Conservation (phyloP, 345 rosid species). For the Acer campestre region DNA sequence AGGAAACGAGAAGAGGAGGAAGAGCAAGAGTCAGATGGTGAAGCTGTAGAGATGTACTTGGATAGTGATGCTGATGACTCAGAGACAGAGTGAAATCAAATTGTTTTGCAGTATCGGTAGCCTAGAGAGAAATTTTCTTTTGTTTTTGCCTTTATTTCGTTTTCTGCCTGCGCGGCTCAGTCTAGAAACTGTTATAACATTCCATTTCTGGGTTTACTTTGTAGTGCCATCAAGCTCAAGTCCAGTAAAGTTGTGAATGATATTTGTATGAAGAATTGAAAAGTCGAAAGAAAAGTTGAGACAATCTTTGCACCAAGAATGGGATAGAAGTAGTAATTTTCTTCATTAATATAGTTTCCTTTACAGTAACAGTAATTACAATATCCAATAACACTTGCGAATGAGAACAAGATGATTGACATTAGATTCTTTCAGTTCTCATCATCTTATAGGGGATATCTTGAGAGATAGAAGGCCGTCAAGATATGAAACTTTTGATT, state of each 20-base stretch:
- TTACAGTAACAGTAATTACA: not conserved
- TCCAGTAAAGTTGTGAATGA: no score
- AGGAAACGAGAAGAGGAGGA: slow-evolving; percentile 39
- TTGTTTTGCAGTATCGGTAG: not conserved
- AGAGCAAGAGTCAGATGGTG: slow-evolving; percentile 26
- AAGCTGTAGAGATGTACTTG: slow-evolving; percentile 31
- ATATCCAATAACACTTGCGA: not conserved
- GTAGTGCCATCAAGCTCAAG: no score
- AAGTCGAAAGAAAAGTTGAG: not conserved
- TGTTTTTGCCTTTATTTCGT: not conserved
- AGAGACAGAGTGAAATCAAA: slow-evolving; percentile 41
- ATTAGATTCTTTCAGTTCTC: slow-evolving; percentile 8
- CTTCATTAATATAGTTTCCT: not conserved
- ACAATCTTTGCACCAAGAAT: not conserved
- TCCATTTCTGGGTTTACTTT: no score
- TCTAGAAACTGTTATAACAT: not conserved
- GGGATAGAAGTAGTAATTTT: not conserved
- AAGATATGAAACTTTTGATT: slow-evolving; percentile 33
- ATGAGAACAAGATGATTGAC: not conserved
- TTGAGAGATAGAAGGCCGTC: slow-evolving; percentile 48
- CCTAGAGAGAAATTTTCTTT: not conserved
- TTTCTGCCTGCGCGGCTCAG: not conserved
- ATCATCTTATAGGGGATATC: slow-evolving; percentile 43
- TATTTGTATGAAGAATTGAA: not conserved
- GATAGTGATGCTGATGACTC: slow-evolving; percentile 50